A percentile compares a stretch with the other conserved stretches of the same genome.
Evolutionary conservation across 805 yeast genomes (phyloP).

Genomic region (Huiozyma naganishii): DNA sequence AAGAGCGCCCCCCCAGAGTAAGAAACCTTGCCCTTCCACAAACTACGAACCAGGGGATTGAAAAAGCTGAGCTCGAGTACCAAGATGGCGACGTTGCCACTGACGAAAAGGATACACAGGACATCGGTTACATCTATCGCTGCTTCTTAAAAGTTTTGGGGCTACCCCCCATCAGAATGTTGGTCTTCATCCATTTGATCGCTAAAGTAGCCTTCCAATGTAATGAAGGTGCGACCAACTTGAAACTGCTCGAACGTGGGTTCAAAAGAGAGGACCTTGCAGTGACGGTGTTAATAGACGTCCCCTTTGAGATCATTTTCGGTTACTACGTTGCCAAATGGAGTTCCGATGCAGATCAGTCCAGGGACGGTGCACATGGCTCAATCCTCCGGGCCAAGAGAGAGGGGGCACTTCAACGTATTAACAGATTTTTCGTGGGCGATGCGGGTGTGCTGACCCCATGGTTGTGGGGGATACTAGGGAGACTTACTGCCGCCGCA

Average conservation of each 20-base stretch:
- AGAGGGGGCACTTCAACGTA: neutral
- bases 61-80: constrained; percentile 6
- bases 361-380: constrained; percentile 3
- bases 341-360: constrained; percentile 50
- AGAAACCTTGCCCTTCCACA: neutral
- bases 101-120: constrained; percentile 18
- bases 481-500: constrained; percentile 65
- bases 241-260: constrained; percentile 84
- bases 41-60: constrained; percentile 17
- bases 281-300: constrained; percentile 82
- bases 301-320: constrained; percentile 89
- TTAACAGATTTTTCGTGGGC: constrained; percentile 18
- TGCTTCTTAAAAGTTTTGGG: constrained; percentile 62
- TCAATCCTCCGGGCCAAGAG: neutral
- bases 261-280: constrained; percentile 89
- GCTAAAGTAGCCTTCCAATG: constrained; percentile 92
- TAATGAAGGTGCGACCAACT: constrained; percentile 89
- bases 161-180: constrained; percentile 58
- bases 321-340: constrained; percentile 94
- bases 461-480: constrained; percentile 82
- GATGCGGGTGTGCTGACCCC: constrained; percentile 59
- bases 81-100: constrained; percentile 25
- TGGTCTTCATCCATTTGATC: constrained; percentile 63
- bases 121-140: constrained; percentile 44
- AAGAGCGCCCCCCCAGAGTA: constrained; percentile 54